A percentile compares a stretch with the other conserved stretches of the same genome.
Conservation (phyloP, 1,284 basidiomycete species). For the Pholiota adiposa region DNA sequence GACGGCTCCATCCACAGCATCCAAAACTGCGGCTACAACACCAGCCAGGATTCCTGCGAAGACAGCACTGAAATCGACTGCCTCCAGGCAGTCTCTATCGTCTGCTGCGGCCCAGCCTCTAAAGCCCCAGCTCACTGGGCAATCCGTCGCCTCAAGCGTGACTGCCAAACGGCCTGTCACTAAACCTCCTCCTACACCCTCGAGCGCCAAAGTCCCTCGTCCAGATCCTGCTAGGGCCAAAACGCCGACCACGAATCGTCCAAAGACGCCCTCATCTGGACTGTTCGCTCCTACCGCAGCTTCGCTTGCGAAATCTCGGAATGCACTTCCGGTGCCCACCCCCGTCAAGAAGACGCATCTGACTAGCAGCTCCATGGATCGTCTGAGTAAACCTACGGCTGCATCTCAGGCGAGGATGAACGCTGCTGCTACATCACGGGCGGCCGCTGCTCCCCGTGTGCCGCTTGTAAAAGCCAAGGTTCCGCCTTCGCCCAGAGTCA, state of each 20-base stretch:
- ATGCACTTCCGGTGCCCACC: conserved; percentile 46
- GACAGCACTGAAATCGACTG: conserved; percentile 31
- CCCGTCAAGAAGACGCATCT: conserved; percentile 56
- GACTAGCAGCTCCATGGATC: conserved; percentile 54
- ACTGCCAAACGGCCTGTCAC: conserved; percentile 38
- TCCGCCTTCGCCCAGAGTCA: conserved; percentile 5
- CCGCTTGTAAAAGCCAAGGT: conserved; percentile 29
- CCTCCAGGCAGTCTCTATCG: conserved; percentile 34
- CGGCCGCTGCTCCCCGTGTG: conserved; percentile 17
- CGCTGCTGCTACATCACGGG: conserved; percentile 19
- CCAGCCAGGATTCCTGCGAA: conserved; percentile 31
- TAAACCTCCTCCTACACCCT: conserved; percentile 41
- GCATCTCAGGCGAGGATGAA: conserved; percentile 62
- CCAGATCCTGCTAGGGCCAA: conserved; percentile 33
- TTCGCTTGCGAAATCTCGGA: conserved; percentile 69
- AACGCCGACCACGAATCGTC: conserved; percentile 38
- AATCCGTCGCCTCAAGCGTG: conserved; percentile 47
- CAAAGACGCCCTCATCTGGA: conserved; percentile 63
- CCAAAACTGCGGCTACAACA: conserved; percentile 16
- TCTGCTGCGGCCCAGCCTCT: conserved; percentile 39
- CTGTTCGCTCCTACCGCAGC: conserved; percentile 80
- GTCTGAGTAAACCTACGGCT: conserved; percentile 77
- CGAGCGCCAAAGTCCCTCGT: conserved; percentile 51
- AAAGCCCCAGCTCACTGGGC: conserved; percentile 58
- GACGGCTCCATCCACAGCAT: conserved; percentile 23